phyloP scores from a whole-genome alignment of 106 monocot species.

The Allium sativum region DNA sequence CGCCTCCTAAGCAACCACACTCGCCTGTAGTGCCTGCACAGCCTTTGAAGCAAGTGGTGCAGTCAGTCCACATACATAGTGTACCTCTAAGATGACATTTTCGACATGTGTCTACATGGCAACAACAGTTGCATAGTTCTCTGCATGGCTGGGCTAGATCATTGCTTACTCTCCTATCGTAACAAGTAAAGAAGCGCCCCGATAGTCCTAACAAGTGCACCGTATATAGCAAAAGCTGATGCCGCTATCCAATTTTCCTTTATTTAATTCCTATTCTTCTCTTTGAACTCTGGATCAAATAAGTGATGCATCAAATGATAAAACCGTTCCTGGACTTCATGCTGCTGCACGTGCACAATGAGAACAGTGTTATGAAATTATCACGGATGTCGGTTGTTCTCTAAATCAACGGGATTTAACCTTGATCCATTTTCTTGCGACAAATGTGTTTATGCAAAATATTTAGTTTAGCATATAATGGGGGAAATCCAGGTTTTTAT shows the following conservation, averaged over 20 bases:
- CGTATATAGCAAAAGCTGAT: too few species aligned
- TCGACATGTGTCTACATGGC: conserved; percentile 58
- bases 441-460: conserved; percentile 65
- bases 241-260: too few species aligned
- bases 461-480: conserved; percentile 85
- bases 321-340: conserved; percentile 34
- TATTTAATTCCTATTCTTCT: too few species aligned
- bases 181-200: conserved; percentile 89
- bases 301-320: conserved; percentile 45
- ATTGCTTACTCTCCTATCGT: conserved; percentile 74
- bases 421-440: conserved; percentile 56
- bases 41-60: conserved; percentile 77
- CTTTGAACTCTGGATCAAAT: conserved; percentile 58
- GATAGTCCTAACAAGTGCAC: conserved; percentile 80
- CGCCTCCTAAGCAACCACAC: conserved; percentile 85
- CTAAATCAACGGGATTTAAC: conserved; percentile 36
- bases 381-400: conserved; percentile 60
- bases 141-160: conserved; percentile 89
- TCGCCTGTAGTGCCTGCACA: conserved; percentile 70
- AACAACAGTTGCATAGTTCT: conserved; percentile 87
- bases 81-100: conserved; percentile 90
- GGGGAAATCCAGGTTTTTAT: conserved; percentile 74
- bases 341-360: conserved; percentile 33
- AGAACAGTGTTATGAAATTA: conserved; percentile 74
- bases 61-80: conserved; percentile 92